Evolutionary conservation across 1,284 basidiomycete genomes (phyloP), one percentile per base, ranked within the genome.

Genomic region (Psilocybe mexicana): DNA sequence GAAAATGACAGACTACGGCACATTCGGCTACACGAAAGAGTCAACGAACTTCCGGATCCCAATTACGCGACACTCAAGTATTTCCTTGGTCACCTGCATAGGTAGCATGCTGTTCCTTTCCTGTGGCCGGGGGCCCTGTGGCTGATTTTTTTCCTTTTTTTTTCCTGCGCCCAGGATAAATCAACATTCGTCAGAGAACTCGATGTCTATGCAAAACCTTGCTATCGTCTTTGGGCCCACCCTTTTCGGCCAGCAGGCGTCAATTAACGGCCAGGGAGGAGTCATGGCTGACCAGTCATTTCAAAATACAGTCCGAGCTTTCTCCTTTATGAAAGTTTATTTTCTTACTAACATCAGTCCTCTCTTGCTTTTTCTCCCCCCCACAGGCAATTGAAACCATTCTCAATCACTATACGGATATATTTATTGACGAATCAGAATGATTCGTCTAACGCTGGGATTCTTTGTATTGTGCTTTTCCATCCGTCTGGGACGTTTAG

Each of bases 181-280:
- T 48, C 83, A 88, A 66, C 82, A 86, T 63, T 88, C 92, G 63
- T 74, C 80, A 5, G 79, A 88, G 54, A 99, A 99, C 72, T 89
- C 93, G 52, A 99, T 99, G 96, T 87, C 91, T 6, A 87, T 90
- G 52, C 90, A 92, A 63, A 99, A 99, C 74, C 76, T 99, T 35
- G 89, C 94, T 5, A 98, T 99, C 65, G 94, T 99, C 7, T 99
- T 99, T 74, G 96, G 97, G 1, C 96, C 96, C 7, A 98, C 96
- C 4, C 76, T 99, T 38, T 90, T 97, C 67, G 88, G 93, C 18
- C 82, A 81, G 64, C 70, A 75, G 69, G 73, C 60, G 63, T 70
- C 70, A 30, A 73, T 60, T n/a, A 73, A 69, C 50, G 73, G 69
- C n/a, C 72, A 75, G 50, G 66, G 75, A 48, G 73, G 74, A n/a